A percentile compares a stretch with the other conserved stretches of the same genome.
These are phyloP conservation scores for Shiraia bambusicola DNA, from an alignment of 2,329 filamentous ascomycete genomes.

Conservation along the genomic window DNA sequence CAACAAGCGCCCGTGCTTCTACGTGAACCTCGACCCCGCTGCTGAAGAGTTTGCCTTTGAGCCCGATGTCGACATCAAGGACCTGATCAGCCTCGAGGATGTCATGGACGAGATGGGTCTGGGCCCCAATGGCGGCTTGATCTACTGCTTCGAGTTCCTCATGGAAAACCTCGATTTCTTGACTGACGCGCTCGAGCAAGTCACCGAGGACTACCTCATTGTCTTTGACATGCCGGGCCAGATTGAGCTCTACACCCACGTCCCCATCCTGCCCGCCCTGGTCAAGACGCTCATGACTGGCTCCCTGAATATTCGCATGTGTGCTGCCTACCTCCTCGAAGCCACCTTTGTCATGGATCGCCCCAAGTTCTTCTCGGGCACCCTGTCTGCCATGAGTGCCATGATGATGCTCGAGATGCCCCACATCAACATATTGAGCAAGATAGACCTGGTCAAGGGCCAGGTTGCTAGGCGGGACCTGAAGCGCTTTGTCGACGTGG, in stretches of 20 bases:
- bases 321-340: conserved; percentile 91
- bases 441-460: conserved; percentile 95
- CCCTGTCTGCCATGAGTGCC: conserved; percentile 93
- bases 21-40: conserved; percentile 96
- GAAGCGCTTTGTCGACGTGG: conserved; percentile 86
- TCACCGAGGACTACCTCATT: conserved; percentile 94
- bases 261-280: conserved; percentile 84
- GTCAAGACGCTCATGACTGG: conserved; percentile 80
- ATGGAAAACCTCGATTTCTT: conserved; percentile 93
- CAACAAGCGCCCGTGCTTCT: conserved; percentile 91
- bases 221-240: conserved; percentile 99
- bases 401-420: conserved; percentile 99
- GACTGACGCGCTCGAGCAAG: conserved; percentile 76
- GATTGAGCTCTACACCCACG: conserved; percentile 97
- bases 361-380: conserved; percentile 96
- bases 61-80: conserved; percentile 92
- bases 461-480: conserved; percentile 85
- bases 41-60: conserved; percentile 90
- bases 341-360: conserved; percentile 94
- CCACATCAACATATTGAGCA: conserved; percentile 93
- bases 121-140: conserved; percentile 87
- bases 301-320: conserved; percentile 84
- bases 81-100: conserved; percentile 89
- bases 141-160: conserved; percentile 96
- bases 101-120: conserved; percentile 94